A percentile compares a stretch with the other conserved stretches of the same genome.
Evolutionary conservation across 495 filamentous ascomycete species (phyloP).

Genomic region (Trichoderma parareesei): DNA sequence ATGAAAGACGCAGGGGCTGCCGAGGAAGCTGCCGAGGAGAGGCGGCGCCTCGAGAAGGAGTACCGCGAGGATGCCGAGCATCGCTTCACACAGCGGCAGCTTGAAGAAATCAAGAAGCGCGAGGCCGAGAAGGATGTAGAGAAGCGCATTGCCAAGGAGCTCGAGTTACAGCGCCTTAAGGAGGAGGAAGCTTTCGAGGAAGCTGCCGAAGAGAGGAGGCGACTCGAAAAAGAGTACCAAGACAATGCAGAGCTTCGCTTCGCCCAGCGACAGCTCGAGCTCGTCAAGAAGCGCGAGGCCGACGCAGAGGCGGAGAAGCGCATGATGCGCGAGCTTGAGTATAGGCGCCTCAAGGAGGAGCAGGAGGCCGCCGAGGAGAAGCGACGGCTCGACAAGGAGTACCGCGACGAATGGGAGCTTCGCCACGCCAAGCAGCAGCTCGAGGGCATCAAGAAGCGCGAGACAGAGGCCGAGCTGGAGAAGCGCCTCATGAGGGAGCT

Average conservation of each 20-base stretch:
- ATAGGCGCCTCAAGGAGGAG: slow-evolving; percentile 51
- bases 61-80: slow-evolving; percentile 26
- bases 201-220: slow-evolving; percentile 34
- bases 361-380: slow-evolving; percentile 37
- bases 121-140: slow-evolving; percentile 30
- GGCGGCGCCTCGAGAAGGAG: slow-evolving; percentile 31
- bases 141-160: slow-evolving; percentile 37
- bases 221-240: slow-evolving; percentile 23
- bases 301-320: slow-evolving; percentile 32
- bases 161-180: slow-evolving; percentile 23
- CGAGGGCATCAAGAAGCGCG: slow-evolving; percentile 37
- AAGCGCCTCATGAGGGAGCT: slow-evolving; percentile 42
- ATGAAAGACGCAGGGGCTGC: slow-evolving; percentile 24
- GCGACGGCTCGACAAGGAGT: slow-evolving; percentile 25
- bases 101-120: slow-evolving; percentile 37
- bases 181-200: slow-evolving; percentile 18
- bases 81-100: slow-evolving; percentile 32
- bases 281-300: slow-evolving; percentile 34
- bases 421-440: slow-evolving; percentile 33
- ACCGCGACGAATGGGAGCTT: slow-evolving; percentile 25
- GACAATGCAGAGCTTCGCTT: slow-evolving; percentile 28
- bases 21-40: slow-evolving; percentile 24
- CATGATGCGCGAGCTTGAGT: slow-evolving; percentile 41
- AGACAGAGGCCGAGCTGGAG: slow-evolving; percentile 29
- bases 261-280: slow-evolving; percentile 34